Base-by-base conservation (phyloP, 1,139 yeast genomes). In the Pichia sp. region DNA sequence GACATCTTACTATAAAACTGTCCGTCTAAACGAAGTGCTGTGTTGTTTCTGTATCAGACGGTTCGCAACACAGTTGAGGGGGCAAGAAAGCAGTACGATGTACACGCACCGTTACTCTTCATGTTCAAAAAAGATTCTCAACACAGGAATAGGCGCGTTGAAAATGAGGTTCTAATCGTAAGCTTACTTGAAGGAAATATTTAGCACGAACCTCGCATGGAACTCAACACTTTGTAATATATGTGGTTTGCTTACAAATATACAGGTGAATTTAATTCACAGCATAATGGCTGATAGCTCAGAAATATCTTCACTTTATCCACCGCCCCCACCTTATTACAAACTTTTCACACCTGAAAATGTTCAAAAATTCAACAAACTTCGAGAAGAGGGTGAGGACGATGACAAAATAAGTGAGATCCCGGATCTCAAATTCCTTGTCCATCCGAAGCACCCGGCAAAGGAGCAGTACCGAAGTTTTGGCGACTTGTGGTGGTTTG, bases 401-500 rank as follows among this genome's bases (percentile, higher is more conserved):
- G 55, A 53, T 7, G 61, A 58, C 16, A 55, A 60, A 22, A 55
- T 65, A 21, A 41, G 62, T 1, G 72, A 73, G 10, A 58, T 72
- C 31, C 67, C 64, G 23, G 70, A 76, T 56, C 63, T 80, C 44
- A 70, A 73, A 59, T 74, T 79, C 55, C 65, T 78, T 30, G 62
- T 72, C 3, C 83, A 83, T 0, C 85, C 85, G 3, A 54, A 56
- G 22, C 70, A 70, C 18, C 84, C 84, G 3, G 59, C 64, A 19
- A 76, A 77, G 10, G 67, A 73, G 2, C 79, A 75, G 50, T 80
- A 80, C 60, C 63, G 83, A 53, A 82, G 83, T 1, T 80, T 79
- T 62, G 85, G 85, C 4, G 79, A 78, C 55, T 61, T 80, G 5
- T 80, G 85, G 85, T 75, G 80, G 41, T 78, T 80, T 62, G 76